Percentiles rank a stretch among this genome's conserved stretches.
phyloP scores from a whole-genome alignment of 768 basidiomycete species.

The Sistotremastrum niveocremeum region DNA sequence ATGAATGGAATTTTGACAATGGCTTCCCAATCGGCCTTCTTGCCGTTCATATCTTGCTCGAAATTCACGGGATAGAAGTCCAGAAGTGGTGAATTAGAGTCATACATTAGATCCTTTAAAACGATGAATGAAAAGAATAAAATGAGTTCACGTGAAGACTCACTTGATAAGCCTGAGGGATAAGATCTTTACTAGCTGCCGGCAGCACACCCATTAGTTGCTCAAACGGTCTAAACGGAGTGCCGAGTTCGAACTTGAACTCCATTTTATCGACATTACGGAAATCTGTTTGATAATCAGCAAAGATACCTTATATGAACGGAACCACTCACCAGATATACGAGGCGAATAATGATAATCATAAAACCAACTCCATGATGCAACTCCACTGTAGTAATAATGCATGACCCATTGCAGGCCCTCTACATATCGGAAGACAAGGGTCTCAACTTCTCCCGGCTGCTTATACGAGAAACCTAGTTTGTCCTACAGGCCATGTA shows the following conservation, averaged over 20 bases:
- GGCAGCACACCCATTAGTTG: slow-evolving; percentile 98
- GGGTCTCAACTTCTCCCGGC: slow-evolving; percentile 48
- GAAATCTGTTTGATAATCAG: slow-evolving; percentile 30
- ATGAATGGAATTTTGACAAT: slow-evolving; percentile 99
- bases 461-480: slow-evolving; percentile 67
- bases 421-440: slow-evolving; percentile 77
- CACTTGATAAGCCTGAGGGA: slow-evolving; percentile 80
- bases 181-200: slow-evolving; percentile 74
- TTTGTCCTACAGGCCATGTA: slow-evolving; percentile 47
- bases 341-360: slow-evolving; percentile 95
- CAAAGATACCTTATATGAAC: not conserved
- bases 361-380: slow-evolving; percentile 99
- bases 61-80: slow-evolving; percentile 93
- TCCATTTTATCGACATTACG: slow-evolving; percentile 54
- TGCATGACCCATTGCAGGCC: slow-evolving; percentile 99
- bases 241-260: slow-evolving; percentile 81
- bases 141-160: slow-evolving; percentile 9
- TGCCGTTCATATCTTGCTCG: slow-evolving; percentile 90
- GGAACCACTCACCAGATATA: slow-evolving; percentile 60
- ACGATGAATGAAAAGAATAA: slow-evolving; percentile 3
- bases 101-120: slow-evolving; percentile 76
- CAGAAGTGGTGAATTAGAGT: slow-evolving; percentile 70
- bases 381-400: slow-evolving; percentile 95
- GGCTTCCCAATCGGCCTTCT: slow-evolving; percentile 98
- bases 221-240: slow-evolving; percentile 85